Conservation (phyloP, 2,329 filamentous ascomycete species). For the Aschersonia sp. region DNA sequence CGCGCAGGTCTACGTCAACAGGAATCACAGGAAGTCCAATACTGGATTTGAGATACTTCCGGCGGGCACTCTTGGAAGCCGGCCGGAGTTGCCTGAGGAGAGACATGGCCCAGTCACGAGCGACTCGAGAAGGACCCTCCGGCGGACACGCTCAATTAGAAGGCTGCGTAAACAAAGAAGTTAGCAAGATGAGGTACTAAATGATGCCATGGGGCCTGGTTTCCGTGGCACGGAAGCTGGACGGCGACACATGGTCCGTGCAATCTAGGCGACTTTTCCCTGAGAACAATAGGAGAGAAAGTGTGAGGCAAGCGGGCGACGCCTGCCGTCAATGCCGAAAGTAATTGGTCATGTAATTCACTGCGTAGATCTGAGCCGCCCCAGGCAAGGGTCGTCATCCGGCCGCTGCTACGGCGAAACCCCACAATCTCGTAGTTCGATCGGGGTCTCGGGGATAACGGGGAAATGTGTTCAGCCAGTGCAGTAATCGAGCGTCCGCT, state of each 20-base stretch:
- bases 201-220: no score
- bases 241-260: no score
- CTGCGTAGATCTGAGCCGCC: no score
- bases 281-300: no score
- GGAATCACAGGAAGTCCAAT: constrained; percentile 1
- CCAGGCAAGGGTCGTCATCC: no score
- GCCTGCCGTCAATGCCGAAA: no score
- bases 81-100: constrained; percentile 2
- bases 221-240: no score
- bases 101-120: background rate
- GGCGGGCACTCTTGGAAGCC: constrained; percentile 2
- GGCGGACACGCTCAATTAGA: background rate
- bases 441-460: constrained; percentile 1
- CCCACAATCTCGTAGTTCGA: constrained; percentile 1
- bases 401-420: background rate
- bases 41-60: constrained; percentile 6
- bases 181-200: no score
- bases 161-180: background rate
- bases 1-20: constrained; percentile 5
- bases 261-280: no score
- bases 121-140: background rate
- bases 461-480: background rate
- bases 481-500: no score
- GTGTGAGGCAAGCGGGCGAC: no score
- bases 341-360: no score